phyloP scores from a whole-genome alignment of 805 yeast genomes.

The Ogataea parapolymorpha region DNA sequence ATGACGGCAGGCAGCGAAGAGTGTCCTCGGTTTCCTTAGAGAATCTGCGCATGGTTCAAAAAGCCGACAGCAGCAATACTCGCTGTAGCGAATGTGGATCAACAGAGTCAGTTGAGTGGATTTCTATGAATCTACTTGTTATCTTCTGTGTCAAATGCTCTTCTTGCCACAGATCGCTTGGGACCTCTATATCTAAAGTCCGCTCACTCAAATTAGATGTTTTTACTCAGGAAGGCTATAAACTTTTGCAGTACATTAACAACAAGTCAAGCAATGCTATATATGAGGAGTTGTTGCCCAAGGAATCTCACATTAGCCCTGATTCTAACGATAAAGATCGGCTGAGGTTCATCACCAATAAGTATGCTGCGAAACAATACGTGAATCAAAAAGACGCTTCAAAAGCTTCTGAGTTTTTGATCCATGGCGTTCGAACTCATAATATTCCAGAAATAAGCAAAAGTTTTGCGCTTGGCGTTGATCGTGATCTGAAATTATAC shows the following conservation, averaged over 20 bases:
- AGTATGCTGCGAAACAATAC: constrained; percentile 57
- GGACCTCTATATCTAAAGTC: constrained; percentile 76
- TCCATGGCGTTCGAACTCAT: constrained; percentile 52
- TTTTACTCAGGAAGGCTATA: constrained; percentile 55
- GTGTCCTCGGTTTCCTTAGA: constrained; percentile 35
- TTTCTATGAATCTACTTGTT: constrained; percentile 69
- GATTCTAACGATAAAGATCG: constrained; percentile 45
- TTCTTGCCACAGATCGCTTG: constrained; percentile 83
- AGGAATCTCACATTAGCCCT: constrained; percentile 30
- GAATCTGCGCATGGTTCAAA: constrained; percentile 38
- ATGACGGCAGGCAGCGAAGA: constrained; percentile 23
- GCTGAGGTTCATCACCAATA: constrained; percentile 56
- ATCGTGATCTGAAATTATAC: constrained; percentile 40
- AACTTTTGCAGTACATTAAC: constrained; percentile 48
- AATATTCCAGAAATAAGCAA: constrained; percentile 43
- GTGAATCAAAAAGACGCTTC: constrained; percentile 22
- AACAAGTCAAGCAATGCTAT: constrained; percentile 57
- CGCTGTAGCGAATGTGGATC: constrained; percentile 80
- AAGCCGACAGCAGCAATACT: constrained; percentile 50
- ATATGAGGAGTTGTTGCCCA: constrained; percentile 47
- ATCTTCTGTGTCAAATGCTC: constrained; percentile 83
- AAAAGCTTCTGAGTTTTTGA: constrained; percentile 32
- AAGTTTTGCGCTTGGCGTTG: constrained; percentile 47
- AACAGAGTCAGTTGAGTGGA: constrained; percentile 72
- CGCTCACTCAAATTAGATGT: constrained; percentile 76